Evolutionary conservation across 2,329 filamentous ascomycete genomes (phyloP).

Genomic region (Ophiostoma triangulosporum): DNA sequence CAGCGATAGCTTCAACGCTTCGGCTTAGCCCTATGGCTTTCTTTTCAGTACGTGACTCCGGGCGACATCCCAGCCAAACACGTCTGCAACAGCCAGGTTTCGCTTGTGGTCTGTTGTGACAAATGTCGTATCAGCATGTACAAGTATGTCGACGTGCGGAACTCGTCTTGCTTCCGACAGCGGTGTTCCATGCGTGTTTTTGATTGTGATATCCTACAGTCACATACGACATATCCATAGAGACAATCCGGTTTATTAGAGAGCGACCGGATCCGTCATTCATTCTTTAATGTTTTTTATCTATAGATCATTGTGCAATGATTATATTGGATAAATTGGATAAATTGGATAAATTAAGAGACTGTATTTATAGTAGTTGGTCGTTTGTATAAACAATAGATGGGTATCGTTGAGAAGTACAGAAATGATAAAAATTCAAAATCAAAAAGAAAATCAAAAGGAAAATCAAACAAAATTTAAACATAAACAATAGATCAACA

Average conservation of each 20-base stretch:
- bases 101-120: neutral
- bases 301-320: neutral
- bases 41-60: no score
- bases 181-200: neutral
- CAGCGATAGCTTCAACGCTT: no score
- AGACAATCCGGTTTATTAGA: neutral
- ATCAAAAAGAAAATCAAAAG: neutral
- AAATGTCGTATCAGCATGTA: neutral
- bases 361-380: no score
- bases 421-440: neutral
- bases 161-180: neutral
- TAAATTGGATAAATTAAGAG: neutral
- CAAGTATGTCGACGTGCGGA: neutral
- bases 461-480: neutral
- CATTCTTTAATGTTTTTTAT: neutral
- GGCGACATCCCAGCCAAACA: neutral
- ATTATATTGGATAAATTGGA: neutral
- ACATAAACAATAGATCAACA: neutral
- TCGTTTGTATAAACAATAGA: neutral
- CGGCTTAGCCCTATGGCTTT: no score
- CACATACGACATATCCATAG: neutral
- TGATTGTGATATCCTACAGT: neutral
- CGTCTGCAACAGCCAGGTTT: neutral
- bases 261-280: no score
- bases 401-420: slow-evolving; percentile 4